These are phyloP conservation scores for Sparassis latifolia DNA, from an alignment of 1,284 basidiomycete genomes.

Conservation along the genomic window DNA sequence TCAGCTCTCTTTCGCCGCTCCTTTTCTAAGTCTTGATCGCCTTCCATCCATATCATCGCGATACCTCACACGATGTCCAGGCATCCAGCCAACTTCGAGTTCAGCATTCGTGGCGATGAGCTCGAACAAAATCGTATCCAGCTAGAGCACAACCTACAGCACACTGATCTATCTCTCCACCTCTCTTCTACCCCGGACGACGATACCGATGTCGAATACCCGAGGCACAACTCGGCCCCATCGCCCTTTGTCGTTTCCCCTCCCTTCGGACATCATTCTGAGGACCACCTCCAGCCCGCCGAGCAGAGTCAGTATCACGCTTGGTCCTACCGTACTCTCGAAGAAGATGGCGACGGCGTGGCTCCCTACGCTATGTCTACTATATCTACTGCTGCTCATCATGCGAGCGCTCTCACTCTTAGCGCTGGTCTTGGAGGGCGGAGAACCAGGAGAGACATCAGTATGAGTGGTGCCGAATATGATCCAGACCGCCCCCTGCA, in stretches of 20 bases:
- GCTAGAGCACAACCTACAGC: constrained; percentile 68
- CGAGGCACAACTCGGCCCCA: constrained; percentile 55
- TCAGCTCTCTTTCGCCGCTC: constrained; percentile 7
- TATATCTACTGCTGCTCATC: constrained; percentile 78
- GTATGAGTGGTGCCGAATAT: constrained; percentile 73
- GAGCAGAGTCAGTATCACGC: constrained; percentile 45
- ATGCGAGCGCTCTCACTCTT: constrained; percentile 81
- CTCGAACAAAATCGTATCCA: constrained; percentile 65
- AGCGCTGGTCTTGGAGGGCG: constrained; percentile 69
- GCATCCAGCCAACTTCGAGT: constrained; percentile 23
- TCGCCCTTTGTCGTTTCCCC: constrained; percentile 47
- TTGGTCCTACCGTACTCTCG: constrained; percentile 55
- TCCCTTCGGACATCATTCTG: constrained; percentile 53
- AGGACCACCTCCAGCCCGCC: constrained; percentile 49
- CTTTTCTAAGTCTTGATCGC: neutral
- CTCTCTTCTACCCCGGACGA: constrained; percentile 43
- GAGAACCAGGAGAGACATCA: constrained; percentile 43
- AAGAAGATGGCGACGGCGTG: constrained; percentile 51
- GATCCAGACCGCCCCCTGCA: constrained; percentile 81
- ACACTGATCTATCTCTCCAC: constrained; percentile 63
- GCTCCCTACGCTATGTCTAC: constrained; percentile 62
- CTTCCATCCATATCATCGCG: constrained; percentile 9
- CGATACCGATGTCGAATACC: constrained; percentile 54
- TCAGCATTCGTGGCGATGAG: constrained; percentile 58
- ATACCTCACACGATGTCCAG: constrained; percentile 18